A percentile compares a stretch with the other conserved stretches of the same genome.
These are phyloP conservation scores for Tetraselmis chui DNA, from an alignment of 139 green algal genomes.

Conservation along the genomic window DNA sequence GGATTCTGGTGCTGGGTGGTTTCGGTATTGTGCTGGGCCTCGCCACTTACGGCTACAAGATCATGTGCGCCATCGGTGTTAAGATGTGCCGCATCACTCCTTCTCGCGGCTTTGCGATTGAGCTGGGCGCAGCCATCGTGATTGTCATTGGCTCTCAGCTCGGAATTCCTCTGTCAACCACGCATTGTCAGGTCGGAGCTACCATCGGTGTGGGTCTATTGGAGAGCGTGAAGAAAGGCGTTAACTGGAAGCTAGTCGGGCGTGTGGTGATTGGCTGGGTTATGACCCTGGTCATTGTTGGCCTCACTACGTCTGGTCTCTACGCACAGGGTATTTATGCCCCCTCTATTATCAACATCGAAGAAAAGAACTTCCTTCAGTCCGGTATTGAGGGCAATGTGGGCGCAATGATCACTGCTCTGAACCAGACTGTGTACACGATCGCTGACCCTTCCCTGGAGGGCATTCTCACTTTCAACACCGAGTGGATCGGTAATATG, in stretches of 20 bases:
- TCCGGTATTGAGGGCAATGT: background rate
- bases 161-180: conserved; percentile 68
- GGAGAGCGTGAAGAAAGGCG: conserved; percentile 26
- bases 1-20: conserved; percentile 70
- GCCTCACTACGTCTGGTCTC: conserved; percentile 1
- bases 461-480: background rate
- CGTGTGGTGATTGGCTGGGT: conserved; percentile 42
- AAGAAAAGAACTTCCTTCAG: background rate
- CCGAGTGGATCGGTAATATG: background rate
- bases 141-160: conserved; percentile 49
- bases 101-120: conserved; percentile 53
- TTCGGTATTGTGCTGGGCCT: conserved; percentile 71
- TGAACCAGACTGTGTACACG: background rate
- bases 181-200: conserved; percentile 53
- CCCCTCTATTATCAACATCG: background rate
- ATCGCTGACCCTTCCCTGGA: background rate
- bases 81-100: conserved; percentile 52
- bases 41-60: conserved; percentile 66
- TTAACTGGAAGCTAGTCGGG: conserved; percentile 40
- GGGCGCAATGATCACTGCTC: background rate
- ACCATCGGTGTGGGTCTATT: conserved; percentile 45
- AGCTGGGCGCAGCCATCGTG: conserved; percentile 49
- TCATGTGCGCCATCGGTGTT: conserved; percentile 45
- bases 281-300: conserved; percentile 38
- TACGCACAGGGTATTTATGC: conserved; percentile 8